Base-by-base conservation (phyloP, 768 basidiomycete species). In the Leccinum longicurvipes region DNA sequence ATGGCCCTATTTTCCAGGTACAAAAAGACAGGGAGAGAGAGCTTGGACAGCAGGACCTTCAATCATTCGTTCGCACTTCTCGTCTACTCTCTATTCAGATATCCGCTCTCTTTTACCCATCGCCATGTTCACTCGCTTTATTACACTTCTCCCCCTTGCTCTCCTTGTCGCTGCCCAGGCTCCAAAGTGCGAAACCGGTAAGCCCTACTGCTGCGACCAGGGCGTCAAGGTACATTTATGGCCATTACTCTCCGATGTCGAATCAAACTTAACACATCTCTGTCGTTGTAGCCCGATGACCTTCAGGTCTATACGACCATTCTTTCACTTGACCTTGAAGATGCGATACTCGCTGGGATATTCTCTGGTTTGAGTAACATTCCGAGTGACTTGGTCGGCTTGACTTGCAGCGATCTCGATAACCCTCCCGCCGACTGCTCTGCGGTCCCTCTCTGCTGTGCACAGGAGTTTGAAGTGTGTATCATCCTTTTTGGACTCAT, bases 91-190 rank as follows among this genome's bases (percentile, higher is more conserved):
- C 41, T 19, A 21, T 29, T 28, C 46, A 34, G 21, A 7, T 3
- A 11, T 17, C 25, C 15, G 3, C 27, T 24, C 7, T 15, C 29
- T 39, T n/a, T 4, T 9, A 42, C 12, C 19, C 6, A 8, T 23
- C 24, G 17, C 2, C 11, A 65, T 65, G 64, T 60, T 67, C 24
- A 46, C 66, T 54, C 63, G 59, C 4, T 12, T 63, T 50, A 14
- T 60, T n/a, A 50, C 66, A 41, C 42, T 65, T 24, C 24, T 60
- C 4, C 58, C 59, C 17, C 36, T 67, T 8, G 67, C 57, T 50
- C 47, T 61, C 23, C 36, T 63, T 2, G 57, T 24, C 23, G 47
- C 58, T 19, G 62, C 62, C n/a, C 11, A 21, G 11, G n/a, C 41
- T 21, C 41, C 36, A n/a, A 2, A 42, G 41, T 42, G 41, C 21